These are phyloP conservation scores for Millerozyma acaciae DNA, from an alignment of 805 yeast species.

Conservation along the genomic window DNA sequence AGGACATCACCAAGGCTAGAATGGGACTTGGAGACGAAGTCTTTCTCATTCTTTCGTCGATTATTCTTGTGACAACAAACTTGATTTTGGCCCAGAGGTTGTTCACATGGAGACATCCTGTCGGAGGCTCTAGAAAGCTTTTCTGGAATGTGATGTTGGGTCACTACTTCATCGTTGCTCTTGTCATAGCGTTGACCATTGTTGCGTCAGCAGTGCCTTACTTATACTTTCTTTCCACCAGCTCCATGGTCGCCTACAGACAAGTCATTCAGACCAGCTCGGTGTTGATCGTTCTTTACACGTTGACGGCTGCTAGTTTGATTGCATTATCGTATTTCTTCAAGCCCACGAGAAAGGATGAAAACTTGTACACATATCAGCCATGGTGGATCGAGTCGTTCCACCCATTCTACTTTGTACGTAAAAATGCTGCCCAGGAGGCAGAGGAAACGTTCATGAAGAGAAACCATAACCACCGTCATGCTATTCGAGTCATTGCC, in stretches of 20 bases:
- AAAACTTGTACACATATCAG: slow-evolving; percentile 54
- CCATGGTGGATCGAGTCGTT: slow-evolving; percentile 79
- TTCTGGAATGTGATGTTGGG: slow-evolving; percentile 50
- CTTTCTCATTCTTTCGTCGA: slow-evolving; percentile 53
- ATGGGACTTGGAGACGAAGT: slow-evolving; percentile 57
- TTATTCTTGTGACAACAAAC: slow-evolving; percentile 54
- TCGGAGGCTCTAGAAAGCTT: slow-evolving; percentile 49
- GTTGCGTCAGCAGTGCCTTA: slow-evolving; percentile 60
- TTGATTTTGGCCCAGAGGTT: slow-evolving; percentile 66
- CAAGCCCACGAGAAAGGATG: slow-evolving; percentile 51
- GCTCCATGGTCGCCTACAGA: slow-evolving; percentile 46
- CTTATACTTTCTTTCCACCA: slow-evolving; percentile 46
- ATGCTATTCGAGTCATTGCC: slow-evolving; percentile 58
- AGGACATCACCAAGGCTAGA: slow-evolving; percentile 42
- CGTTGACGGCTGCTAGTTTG: slow-evolving; percentile 48
- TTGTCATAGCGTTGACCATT: slow-evolving; percentile 63
- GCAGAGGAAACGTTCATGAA: slow-evolving; percentile 44
- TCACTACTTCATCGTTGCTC: slow-evolving; percentile 51
- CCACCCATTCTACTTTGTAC: slow-evolving; percentile 53
- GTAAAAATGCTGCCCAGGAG: slow-evolving; percentile 42
- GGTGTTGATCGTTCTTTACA: slow-evolving; percentile 39
- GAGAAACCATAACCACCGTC: slow-evolving; percentile 45
- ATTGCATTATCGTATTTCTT: slow-evolving; percentile 49
- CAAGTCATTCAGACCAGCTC: slow-evolving; percentile 47
- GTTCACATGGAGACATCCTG: slow-evolving; percentile 76